Evolutionary conservation across 2,329 filamentous ascomycete genomes (phyloP).

Genomic region (Talaromyces sp.): DNA sequence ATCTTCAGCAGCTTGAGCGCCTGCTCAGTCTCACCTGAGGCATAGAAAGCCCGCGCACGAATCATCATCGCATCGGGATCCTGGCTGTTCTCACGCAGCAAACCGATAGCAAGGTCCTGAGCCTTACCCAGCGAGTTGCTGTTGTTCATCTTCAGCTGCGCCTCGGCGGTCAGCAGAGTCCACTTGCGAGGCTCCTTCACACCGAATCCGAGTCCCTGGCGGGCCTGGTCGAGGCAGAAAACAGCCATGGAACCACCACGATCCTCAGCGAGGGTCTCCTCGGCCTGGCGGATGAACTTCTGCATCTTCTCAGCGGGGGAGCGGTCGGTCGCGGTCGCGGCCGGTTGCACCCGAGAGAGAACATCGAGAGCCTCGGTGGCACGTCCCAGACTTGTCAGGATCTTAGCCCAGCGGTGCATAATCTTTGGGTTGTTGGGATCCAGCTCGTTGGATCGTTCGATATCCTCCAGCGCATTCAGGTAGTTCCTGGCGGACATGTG

Average conservation of each 20-base stretch:
- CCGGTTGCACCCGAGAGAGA: constrained; percentile 76
- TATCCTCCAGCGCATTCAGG: constrained; percentile 81
- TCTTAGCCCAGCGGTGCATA: constrained; percentile 80
- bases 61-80: constrained; percentile 94
- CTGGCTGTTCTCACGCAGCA: constrained; percentile 83
- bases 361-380: constrained; percentile 84
- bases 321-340: constrained; percentile 82
- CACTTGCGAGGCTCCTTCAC: constrained; percentile 86
- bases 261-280: constrained; percentile 73
- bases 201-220: constrained; percentile 73
- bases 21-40: constrained; percentile 92
- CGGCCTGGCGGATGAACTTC: constrained; percentile 76
- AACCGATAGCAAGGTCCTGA: constrained; percentile 85
- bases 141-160: constrained; percentile 89
- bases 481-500: constrained; percentile 87
- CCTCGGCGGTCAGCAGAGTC: constrained; percentile 89
- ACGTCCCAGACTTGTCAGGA: constrained; percentile 83
- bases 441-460: constrained; percentile 76
- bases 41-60: constrained; percentile 83
- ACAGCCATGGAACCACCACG: constrained; percentile 88
- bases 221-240: constrained; percentile 88
- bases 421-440: constrained; percentile 88
- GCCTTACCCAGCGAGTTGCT: constrained; percentile 87
- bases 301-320: constrained; percentile 83
- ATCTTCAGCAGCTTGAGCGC: constrained; percentile 90